phyloP scores from a whole-genome alignment of 2,329 filamentous ascomycete species.

The Colletotrichum phormii region DNA sequence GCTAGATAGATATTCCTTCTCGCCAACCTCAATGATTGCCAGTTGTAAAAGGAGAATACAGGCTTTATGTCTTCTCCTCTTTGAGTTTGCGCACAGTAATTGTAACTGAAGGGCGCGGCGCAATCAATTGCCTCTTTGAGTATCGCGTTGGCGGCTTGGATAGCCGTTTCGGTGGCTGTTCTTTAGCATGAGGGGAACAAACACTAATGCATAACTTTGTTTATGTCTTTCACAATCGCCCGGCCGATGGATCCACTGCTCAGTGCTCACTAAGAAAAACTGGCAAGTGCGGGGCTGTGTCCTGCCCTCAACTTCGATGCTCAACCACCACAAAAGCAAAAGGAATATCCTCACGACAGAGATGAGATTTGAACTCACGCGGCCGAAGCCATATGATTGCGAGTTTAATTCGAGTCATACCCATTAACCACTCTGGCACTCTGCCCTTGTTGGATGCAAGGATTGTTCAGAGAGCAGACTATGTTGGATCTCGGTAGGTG shows the following conservation, averaged over 20 bases:
- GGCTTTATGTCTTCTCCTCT: no score
- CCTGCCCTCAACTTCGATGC: background rate
- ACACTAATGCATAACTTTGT: background rate
- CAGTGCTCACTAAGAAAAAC: background rate
- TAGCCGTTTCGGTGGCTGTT: background rate
- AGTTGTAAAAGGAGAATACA: no score
- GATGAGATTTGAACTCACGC: conserved; percentile 34
- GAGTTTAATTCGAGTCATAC: conserved; percentile 31
- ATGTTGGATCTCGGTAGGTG: background rate
- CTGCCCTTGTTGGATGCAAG: background rate
- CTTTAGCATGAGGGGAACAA: background rate
- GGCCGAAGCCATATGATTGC: conserved; percentile 33
- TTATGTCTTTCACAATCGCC: background rate
- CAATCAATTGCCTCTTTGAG: background rate
- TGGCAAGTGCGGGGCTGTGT: background rate
- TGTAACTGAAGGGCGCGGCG: background rate
- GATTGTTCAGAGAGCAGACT: rapidly evolving
- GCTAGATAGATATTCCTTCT: no score
- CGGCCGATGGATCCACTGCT: no score
- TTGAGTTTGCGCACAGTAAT: background rate
- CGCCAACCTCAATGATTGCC: background rate
- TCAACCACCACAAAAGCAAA: background rate
- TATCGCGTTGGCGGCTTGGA: background rate
- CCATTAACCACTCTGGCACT: conserved; percentile 34
- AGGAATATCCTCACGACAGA: conserved; percentile 2